Evolutionary conservation across 805 yeast species (phyloP).

Genomic region (Helenozyma rhizophorensis): DNA sequence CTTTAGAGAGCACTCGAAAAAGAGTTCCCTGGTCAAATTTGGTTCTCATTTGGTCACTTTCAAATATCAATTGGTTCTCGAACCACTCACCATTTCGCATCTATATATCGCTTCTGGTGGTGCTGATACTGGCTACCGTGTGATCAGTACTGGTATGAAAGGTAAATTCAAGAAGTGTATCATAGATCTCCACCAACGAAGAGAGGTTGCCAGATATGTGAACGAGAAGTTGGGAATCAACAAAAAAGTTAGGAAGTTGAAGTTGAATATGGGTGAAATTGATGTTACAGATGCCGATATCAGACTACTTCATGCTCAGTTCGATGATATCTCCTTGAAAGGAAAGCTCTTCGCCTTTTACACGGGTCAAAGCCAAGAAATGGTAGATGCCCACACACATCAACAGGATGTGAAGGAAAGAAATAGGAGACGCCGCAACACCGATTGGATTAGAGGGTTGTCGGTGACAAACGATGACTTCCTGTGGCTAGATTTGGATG

Average conservation of each 20-base stretch:
- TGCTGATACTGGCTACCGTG: slow-evolving; percentile 18
- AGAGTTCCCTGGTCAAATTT: slow-evolving; percentile 28
- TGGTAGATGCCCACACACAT: slow-evolving; percentile 10
- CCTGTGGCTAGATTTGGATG: slow-evolving; percentile 73
- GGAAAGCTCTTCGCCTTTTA: slow-evolving; percentile 19
- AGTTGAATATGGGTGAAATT: slow-evolving; percentile 64
- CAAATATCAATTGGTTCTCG: slow-evolving; percentile 37
- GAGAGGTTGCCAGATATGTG: slow-evolving; percentile 31
- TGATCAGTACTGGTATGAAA: slow-evolving; percentile 37
- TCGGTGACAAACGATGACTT: slow-evolving; percentile 23
- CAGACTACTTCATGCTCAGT: slow-evolving; percentile 59
- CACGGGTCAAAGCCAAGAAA: slow-evolving; percentile 8
- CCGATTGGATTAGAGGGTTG: not conserved
- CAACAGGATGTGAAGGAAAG: slow-evolving; percentile 6
- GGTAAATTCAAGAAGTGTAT: slow-evolving; percentile 30
- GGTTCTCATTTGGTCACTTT: slow-evolving; percentile 39
- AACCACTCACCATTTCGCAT: slow-evolving; percentile 37
- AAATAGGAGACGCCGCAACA: not conserved
- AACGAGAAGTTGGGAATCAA: slow-evolving; percentile 34
- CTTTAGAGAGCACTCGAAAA: slow-evolving; percentile 17
- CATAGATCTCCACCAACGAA: slow-evolving; percentile 39
- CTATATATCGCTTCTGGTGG: slow-evolving; percentile 27
- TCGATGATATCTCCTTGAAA: slow-evolving; percentile 48
- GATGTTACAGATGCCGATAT: slow-evolving; percentile 67
- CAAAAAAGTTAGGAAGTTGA: slow-evolving; percentile 45